Conservation (phyloP, 306 rosid species). For the Lotus japonicus region DNA sequence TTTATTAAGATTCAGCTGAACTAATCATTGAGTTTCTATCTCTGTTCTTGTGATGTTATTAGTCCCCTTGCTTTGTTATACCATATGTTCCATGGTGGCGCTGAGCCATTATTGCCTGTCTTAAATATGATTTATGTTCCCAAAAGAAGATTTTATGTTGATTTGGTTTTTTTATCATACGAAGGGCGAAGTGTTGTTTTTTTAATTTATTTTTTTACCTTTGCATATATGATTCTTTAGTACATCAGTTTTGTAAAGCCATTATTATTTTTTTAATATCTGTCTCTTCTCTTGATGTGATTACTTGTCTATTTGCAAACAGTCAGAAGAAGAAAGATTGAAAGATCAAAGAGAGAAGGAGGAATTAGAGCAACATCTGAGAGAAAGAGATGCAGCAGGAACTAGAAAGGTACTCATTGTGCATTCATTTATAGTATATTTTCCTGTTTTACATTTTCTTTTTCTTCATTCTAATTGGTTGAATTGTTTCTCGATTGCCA, state of each 20-base stretch:
- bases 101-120: background rate
- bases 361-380: conserved; percentile 67
- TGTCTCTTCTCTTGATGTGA: background rate
- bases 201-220: background rate
- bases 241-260: conserved; percentile 11
- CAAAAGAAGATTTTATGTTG: background rate
- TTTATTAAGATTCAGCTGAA: conserved; percentile 4
- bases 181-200: background rate
- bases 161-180: background rate
- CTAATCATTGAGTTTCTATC: conserved; percentile 9
- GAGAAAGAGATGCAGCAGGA: conserved; percentile 73
- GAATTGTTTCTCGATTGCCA: conserved; percentile 25
- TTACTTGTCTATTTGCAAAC: conserved; percentile 23
- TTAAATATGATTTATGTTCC: background rate
- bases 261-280: background rate
- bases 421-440: background rate
- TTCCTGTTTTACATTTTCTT: background rate
- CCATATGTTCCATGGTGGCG: background rate
- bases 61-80: background rate
- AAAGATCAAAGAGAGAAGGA: conserved; percentile 93
- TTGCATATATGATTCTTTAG: background rate
- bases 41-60: background rate
- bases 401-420: conserved; percentile 62
- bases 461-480: conserved; percentile 9
- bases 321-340: conserved; percentile 88